Evolutionary conservation across 2,329 filamentous ascomycete genomes (phyloP).

Genomic region (Elsinoe fawcettii): DNA sequence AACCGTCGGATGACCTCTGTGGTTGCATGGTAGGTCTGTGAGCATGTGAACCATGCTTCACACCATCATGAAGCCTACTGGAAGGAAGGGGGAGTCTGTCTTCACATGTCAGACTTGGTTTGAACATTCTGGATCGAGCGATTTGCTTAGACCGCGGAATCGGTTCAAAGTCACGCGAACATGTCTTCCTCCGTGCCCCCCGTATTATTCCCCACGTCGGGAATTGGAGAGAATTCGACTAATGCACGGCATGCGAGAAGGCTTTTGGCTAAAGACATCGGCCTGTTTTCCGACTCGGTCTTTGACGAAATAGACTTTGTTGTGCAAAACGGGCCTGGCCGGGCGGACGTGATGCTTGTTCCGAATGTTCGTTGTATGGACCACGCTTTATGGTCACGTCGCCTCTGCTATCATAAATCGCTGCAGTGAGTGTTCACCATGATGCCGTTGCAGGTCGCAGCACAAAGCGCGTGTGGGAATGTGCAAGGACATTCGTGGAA

Average conservation of each 20-base stretch:
- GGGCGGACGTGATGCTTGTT: not conserved
- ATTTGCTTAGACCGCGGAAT: not conserved
- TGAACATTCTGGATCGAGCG: not conserved
- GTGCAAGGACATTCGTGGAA: too few species aligned
- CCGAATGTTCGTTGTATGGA: not conserved
- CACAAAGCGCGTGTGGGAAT: too few species aligned
- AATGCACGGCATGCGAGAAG: constrained; percentile 7
- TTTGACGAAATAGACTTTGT: constrained; percentile 3
- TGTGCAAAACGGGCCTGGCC: not conserved
- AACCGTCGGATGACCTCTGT: constrained; percentile 8
- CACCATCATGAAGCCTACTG: not conserved
- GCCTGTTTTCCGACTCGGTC: not conserved
- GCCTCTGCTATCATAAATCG: too few species aligned
- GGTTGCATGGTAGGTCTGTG: not conserved
- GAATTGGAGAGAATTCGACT: not conserved
- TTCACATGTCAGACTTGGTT: constrained; percentile 9
- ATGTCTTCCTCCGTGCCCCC: not conserved
- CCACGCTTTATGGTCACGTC: too few species aligned
- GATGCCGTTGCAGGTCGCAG: too few species aligned
- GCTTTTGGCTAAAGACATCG: not conserved
- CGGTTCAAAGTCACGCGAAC: constrained; percentile 8
- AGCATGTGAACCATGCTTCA: not conserved
- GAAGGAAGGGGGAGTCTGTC: not conserved
- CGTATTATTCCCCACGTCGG: not conserved
- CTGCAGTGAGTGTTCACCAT: too few species aligned